A percentile compares a stretch with the other conserved stretches of the same genome.
These are phyloP conservation scores for Fusarium sp. DNA, from an alignment of 2,329 filamentous ascomycete species.

Conservation along the genomic window DNA sequence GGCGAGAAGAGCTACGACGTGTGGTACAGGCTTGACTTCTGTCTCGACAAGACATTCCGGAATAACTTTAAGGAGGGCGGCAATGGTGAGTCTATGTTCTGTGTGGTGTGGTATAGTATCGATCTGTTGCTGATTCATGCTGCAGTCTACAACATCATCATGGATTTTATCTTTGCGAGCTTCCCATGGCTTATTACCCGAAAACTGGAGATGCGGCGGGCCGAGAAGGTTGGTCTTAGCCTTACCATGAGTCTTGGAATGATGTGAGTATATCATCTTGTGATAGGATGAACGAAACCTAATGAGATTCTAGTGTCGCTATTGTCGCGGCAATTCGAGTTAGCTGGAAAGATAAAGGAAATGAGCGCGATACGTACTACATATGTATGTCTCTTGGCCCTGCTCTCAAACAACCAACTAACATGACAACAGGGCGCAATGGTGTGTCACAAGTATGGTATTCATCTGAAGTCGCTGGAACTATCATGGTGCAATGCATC, in stretches of 20 bases:
- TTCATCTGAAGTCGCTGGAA: constrained; percentile 63
- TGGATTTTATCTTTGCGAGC: constrained; percentile 62
- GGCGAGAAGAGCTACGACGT: constrained; percentile 55
- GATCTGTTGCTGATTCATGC: neutral
- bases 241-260: constrained; percentile 63
- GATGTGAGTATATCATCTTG: constrained; percentile 46
- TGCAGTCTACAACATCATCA: constrained; percentile 63
- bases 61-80: constrained; percentile 61
- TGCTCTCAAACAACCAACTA: neutral
- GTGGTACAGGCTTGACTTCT: constrained; percentile 61
- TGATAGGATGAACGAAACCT: neutral
- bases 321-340: constrained; percentile 60
- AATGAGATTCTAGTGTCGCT: constrained; percentile 51
- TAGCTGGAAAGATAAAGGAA: constrained; percentile 61
- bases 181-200: constrained; percentile 63
- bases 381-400: constrained; percentile 52
- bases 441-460: constrained; percentile 50
- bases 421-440: constrained; percentile 37
- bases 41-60: constrained; percentile 53
- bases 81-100: constrained; percentile 54
- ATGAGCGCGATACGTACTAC: constrained; percentile 58
- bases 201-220: constrained; percentile 58
- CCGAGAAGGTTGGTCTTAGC: constrained; percentile 62
- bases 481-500: constrained; percentile 66
- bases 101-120: accelerated